Conservation (phyloP, 306 rosid genomes). For the Fragaria ananassa region DNA sequence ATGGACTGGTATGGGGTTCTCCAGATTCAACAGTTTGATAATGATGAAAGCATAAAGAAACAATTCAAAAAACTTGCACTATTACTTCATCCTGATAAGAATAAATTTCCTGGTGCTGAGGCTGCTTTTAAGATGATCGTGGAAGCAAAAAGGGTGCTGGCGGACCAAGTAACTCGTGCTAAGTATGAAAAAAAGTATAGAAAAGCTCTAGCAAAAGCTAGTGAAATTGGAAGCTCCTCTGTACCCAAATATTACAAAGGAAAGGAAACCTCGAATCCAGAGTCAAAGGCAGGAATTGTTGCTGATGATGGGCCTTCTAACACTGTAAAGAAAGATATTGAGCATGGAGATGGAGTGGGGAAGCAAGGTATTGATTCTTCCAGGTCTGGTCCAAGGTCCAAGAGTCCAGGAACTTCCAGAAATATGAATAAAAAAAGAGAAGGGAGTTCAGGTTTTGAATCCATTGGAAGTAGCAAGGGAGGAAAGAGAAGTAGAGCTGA, state of each 20-base stretch:
- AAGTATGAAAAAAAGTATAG: conserved; percentile 43
- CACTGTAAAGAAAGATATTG: conserved; percentile 36
- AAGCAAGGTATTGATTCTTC: conserved; percentile 35
- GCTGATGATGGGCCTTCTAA: conserved; percentile 29
- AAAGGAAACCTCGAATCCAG: conserved; percentile 7
- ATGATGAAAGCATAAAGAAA: conserved; percentile 60
- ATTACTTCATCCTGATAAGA: conserved; percentile 92
- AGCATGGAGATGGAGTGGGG: conserved; percentile 27
- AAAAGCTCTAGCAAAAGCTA: conserved; percentile 24
- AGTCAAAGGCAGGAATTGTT: conserved; percentile 30
- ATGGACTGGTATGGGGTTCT: conserved; percentile 90
- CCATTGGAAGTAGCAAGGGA: conserved; percentile 28
- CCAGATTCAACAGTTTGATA: conserved; percentile 42
- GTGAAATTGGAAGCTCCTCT: conserved; percentile 21
- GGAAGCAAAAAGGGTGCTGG: conserved; percentile 71
- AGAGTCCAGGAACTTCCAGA: conserved; percentile 30
- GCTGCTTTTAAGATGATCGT: conserved; percentile 89
- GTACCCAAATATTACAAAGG: conserved; percentile 7
- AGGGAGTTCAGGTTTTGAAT: conserved; percentile 36
- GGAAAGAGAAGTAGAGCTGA: conserved; percentile 18
- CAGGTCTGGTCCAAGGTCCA: conserved; percentile 36
- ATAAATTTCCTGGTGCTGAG: conserved; percentile 81
- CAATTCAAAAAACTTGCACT: conserved; percentile 82
- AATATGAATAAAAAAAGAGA: conserved; percentile 48
- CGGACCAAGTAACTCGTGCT: conserved; percentile 52